Percentiles rank a stretch among this genome's conserved stretches.
These are phyloP conservation scores for Knoxdaviesia proteae DNA, from an alignment of 2,329 filamentous ascomycete genomes.

Conservation along the genomic window DNA sequence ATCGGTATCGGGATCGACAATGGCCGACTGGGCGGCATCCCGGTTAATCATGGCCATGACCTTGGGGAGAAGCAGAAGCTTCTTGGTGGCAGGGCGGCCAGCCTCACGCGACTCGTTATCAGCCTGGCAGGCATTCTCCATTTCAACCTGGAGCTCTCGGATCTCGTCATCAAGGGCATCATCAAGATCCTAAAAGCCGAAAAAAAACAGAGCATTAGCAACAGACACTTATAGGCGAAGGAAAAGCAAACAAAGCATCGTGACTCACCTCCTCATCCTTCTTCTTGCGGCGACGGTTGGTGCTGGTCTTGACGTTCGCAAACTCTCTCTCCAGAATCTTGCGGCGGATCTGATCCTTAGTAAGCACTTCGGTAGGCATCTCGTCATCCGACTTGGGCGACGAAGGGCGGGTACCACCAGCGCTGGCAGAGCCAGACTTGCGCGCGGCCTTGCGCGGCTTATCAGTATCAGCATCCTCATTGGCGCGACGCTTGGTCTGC, in stretches of 20 bases:
- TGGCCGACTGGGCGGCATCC: conserved; percentile 63
- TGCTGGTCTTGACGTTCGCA: conserved; percentile 61
- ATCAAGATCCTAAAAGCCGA: conserved; percentile 51
- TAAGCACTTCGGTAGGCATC: conserved; percentile 54
- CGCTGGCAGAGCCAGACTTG: conserved; percentile 20
- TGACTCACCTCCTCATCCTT: conserved; percentile 14
- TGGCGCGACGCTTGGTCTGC: conserved; percentile 30
- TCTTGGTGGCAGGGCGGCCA: conserved; percentile 69
- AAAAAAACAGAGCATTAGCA: conserved; percentile 6
- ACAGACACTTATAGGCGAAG: too few relatives aligned
- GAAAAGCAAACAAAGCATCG: neutral
- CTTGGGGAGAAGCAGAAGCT: conserved; percentile 81
- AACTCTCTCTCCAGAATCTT: conserved; percentile 72
- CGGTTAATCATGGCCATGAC: conserved; percentile 77
- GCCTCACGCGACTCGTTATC: conserved; percentile 68
- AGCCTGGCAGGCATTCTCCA: conserved; percentile 74
- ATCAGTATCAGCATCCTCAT: conserved; percentile 24
- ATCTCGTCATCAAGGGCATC: conserved; percentile 80
- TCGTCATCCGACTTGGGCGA: conserved; percentile 49
- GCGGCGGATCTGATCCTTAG: conserved; percentile 66
- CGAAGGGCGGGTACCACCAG: conserved; percentile 19
- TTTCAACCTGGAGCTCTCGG: conserved; percentile 65
- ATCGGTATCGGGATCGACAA: conserved; percentile 88
- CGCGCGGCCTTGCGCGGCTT: conserved; percentile 27
- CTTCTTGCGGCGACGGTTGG: conserved; percentile 61